Percentiles rank a stretch among this genome's conserved stretches.
Evolutionary conservation across 2,329 filamentous ascomycete genomes (phyloP).

Genomic region (Aspergillus ibericus): DNA sequence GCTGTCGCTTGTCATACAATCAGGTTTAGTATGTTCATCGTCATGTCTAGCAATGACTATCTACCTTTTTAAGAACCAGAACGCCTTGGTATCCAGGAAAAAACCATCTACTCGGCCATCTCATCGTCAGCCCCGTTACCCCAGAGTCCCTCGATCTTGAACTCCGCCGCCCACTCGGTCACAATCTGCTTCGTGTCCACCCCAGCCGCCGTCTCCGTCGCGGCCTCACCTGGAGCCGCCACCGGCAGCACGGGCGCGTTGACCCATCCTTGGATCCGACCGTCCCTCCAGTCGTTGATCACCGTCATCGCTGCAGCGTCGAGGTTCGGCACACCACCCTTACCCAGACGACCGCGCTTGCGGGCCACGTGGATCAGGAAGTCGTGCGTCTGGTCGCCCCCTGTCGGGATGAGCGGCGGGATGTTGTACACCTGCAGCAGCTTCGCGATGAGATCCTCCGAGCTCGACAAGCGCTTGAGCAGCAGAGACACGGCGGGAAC

Average conservation of each 20-base stretch:
- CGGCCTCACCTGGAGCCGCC: constrained; percentile 42
- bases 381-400: constrained; percentile 79
- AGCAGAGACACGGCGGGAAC: constrained; percentile 82
- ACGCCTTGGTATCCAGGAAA: constrained; percentile 18
- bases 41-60: neutral
- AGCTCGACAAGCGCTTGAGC: constrained; percentile 73
- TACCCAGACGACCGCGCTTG: constrained; percentile 84
- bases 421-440: constrained; percentile 82
- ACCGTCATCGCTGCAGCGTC: constrained; percentile 86
- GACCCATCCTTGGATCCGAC: constrained; percentile 89
- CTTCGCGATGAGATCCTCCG: constrained; percentile 72
- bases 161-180: constrained; percentile 89
- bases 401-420: constrained; percentile 68
- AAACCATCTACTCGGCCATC: constrained; percentile 39
- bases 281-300: constrained; percentile 95
- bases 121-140: constrained; percentile 59
- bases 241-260: constrained; percentile 70
- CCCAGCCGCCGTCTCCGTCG: constrained; percentile 35
- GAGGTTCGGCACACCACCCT: constrained; percentile 87
- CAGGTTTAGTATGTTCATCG: neutral
- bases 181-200: constrained; percentile 83
- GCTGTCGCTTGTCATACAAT: too few species aligned
- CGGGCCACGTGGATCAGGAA: constrained; percentile 94
- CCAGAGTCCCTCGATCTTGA: constrained; percentile 91
- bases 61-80: constrained; percentile 10